A percentile compares a stretch with the other conserved stretches of the same genome.
These are phyloP conservation scores for Phyllosticta citrichinensis DNA, from an alignment of 2,329 filamentous ascomycete genomes.

Conservation along the genomic window DNA sequence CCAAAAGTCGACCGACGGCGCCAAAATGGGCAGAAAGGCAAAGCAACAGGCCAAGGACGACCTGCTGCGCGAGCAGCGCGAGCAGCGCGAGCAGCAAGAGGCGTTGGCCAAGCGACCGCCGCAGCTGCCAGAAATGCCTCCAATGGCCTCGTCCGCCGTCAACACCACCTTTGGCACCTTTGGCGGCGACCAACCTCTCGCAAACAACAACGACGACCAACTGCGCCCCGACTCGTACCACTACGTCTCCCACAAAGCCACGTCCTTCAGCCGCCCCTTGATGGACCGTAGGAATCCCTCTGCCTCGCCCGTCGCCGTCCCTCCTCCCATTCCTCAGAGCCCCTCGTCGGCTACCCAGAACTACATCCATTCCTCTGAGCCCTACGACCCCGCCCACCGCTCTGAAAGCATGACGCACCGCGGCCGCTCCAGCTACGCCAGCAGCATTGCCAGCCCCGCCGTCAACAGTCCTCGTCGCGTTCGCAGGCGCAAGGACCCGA, in stretches of 20 bases:
- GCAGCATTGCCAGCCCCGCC: conserved; percentile 69
- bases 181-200: no score
- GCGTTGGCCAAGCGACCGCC: conserved; percentile 50
- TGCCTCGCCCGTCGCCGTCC: conserved; percentile 29
- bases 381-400: conserved; percentile 63
- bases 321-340: conserved; percentile 6
- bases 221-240: conserved; percentile 50
- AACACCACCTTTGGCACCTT: conserved; percentile 42
- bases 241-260: conserved; percentile 50
- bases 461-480: conserved; percentile 89
- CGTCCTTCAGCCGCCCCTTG: conserved; percentile 24
- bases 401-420: conserved; percentile 95
- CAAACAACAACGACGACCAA: conserved; percentile 26
- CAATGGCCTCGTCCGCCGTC: conserved; percentile 20
- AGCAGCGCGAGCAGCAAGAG: conserved; percentile 45
- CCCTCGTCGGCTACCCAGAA: conserved; percentile 7
- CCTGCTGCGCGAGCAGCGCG: conserved; percentile 44
- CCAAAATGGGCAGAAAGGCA: conserved; percentile 47
- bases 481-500: conserved; percentile 90
- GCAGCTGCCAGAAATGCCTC: conserved; percentile 41
- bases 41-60: conserved; percentile 39
- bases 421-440: conserved; percentile 92
- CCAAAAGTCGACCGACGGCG: conserved; percentile 24
- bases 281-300: conserved; percentile 21
- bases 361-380: conserved; percentile 32